Conservation (phyloP, 306 rosid species). For the Vicia sativa region DNA sequence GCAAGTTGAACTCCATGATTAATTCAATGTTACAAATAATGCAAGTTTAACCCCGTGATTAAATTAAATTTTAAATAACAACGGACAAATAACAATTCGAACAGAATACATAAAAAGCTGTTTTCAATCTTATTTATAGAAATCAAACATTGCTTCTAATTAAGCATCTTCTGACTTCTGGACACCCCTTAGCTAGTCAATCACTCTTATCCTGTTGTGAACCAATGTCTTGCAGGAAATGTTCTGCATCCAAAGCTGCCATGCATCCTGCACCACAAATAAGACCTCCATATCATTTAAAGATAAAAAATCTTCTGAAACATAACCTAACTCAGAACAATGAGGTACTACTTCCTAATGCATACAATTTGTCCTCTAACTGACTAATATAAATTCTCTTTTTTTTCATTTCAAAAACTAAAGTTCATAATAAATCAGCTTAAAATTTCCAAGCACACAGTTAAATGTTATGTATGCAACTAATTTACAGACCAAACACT, state of each 20-base stretch:
- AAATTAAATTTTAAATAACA: slow-evolving; percentile 20
- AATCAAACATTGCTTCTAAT: slow-evolving; percentile 55
- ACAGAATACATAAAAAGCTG: slow-evolving; percentile 20
- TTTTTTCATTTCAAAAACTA: slow-evolving; percentile 2
- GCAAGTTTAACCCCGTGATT: slow-evolving; percentile 20
- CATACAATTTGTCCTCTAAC: slow-evolving; percentile 11
- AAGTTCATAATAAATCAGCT: slow-evolving; percentile 11
- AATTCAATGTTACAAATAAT: slow-evolving; percentile 32
- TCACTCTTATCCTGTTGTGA: slow-evolving; percentile 62
- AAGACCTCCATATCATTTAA: slow-evolving; percentile 16
- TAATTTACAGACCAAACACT: not conserved
- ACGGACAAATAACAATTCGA: slow-evolving; percentile 5
- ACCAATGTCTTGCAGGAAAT: slow-evolving; percentile 75
- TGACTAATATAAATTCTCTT: slow-evolving; percentile 6
- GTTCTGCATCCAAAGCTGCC: slow-evolving; percentile 97
- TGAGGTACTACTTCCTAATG: not conserved
- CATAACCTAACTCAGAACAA: slow-evolving; percentile 17
- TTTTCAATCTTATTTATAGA: not conserved
- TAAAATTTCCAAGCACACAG: slow-evolving; percentile 5
- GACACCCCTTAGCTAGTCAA: slow-evolving; percentile 46
- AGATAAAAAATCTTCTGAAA: not conserved
- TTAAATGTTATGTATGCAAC: not conserved
- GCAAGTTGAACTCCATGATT: too few relatives aligned
- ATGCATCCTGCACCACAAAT: slow-evolving; percentile 72
- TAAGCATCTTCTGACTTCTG: slow-evolving; percentile 29